Evolutionary conservation across 1,284 basidiomycete genomes (phyloP), one percentile per base, ranked within the genome.

Genomic region (Sparassis latifolia): DNA sequence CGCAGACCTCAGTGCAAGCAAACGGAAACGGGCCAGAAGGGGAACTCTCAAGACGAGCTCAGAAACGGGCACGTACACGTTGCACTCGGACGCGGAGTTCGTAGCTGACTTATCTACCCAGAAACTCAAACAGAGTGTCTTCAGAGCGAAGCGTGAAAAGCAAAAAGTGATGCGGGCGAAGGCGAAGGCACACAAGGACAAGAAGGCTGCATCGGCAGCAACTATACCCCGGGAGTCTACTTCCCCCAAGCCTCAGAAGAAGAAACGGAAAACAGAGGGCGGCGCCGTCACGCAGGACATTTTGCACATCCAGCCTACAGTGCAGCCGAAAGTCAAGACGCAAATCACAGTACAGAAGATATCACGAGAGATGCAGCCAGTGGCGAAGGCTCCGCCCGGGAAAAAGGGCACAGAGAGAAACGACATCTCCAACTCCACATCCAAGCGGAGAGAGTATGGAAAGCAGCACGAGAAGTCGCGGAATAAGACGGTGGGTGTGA

Each of bases 31-130:
- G 41, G 10, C n/a, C 33, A 2, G 49, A 46, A 20, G 48, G 44
- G 39, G 47, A 49, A 12, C 45, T 60, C 40, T 86, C 84, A 3
- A 83, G 78, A 56, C 74, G 84, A 47, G 75, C 74, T 6, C 63
- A 75, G 52, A 84, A 83, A 64, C 75, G 78, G 61, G 80, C 78
- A 58, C 28, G 72, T 55, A n/a, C 44, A 6, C 44, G 10, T 41
- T 42, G 10, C 20, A 10, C 39, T 30, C 43, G 5, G 7, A 10
- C 41, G 10, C 7, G n/a, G 10, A 38, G 9, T 20, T 20, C 28
- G 10, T 28, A 9, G 1, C 20, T 42, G 40, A 42, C 9, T n/a
- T n/a, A 37, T 12, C 28, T 28, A 12, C 10, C 7, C 58, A 84
- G 79, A 72, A 72, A 72, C 65, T 58, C 12, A 74, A 70, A 51